Evolutionary conservation across 495 filamentous ascomycete species (phyloP).

Genomic region (Bryoglossum gracile): DNA sequence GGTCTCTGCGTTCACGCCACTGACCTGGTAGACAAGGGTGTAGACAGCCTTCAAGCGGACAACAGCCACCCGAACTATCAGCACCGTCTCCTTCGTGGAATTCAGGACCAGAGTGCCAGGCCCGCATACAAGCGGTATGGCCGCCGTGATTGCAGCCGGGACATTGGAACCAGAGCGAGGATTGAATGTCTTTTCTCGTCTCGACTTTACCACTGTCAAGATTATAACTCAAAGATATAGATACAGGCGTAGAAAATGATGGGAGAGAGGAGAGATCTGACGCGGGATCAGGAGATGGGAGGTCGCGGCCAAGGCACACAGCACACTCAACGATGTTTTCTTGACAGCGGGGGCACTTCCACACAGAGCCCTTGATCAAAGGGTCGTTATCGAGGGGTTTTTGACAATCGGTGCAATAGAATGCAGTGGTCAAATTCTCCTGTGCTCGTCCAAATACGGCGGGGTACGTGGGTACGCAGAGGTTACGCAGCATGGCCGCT

Average conservation of each 20-base stretch:
- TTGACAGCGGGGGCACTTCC: constrained; percentile 23
- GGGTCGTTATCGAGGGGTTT: constrained; percentile 46
- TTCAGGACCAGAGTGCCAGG: constrained; percentile 41
- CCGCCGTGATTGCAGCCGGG: constrained; percentile 70
- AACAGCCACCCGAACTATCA: constrained; percentile 65
- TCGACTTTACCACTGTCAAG: no score
- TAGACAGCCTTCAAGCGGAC: constrained; percentile 64
- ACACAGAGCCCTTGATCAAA: constrained; percentile 20
- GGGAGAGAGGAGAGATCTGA: no score
- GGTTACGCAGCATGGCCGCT: constrained; percentile 60
- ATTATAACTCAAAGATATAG: no score
- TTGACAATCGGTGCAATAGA: constrained; percentile 44
- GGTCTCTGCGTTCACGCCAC: constrained; percentile 41
- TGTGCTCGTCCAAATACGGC: constrained; percentile 51
- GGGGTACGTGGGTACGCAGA: constrained; percentile 49
- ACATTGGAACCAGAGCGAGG: constrained; percentile 59
- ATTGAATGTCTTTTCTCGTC: background rate
- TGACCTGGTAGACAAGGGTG: constrained; percentile 64
- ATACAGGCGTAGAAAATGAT: no score
- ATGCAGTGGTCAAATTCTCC: constrained; percentile 37
- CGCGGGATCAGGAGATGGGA: no score
- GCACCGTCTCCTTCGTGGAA: constrained; percentile 34
- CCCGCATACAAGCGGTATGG: constrained; percentile 58
- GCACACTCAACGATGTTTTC: constrained; percentile 43
- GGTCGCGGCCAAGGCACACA: constrained; percentile 26